Percentiles rank a stretch among this genome's conserved stretches.
phyloP scores from a whole-genome alignment of 2,329 filamentous ascomycete genomes.

The Alternaria incomplexa region DNA sequence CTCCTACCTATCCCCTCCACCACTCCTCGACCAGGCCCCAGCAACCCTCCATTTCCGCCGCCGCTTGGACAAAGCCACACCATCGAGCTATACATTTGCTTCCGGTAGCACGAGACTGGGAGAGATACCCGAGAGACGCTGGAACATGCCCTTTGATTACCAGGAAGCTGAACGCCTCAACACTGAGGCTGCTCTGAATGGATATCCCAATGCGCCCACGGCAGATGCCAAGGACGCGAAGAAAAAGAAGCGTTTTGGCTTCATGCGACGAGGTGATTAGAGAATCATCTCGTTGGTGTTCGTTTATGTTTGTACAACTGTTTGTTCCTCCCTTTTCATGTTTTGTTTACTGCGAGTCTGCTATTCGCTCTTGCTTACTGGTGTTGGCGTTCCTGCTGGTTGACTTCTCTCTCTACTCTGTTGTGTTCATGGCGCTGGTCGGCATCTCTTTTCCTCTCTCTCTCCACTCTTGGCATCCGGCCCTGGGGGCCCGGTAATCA shows the following conservation, averaged over 20 bases:
- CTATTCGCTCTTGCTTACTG: background rate
- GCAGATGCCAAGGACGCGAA: conserved; percentile 8
- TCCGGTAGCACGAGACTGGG: conserved; percentile 56
- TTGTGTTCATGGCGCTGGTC: background rate
- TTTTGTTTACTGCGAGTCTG: background rate
- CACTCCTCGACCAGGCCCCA: conserved; percentile 6
- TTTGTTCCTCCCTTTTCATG: background rate
- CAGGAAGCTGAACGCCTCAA: conserved; percentile 52
- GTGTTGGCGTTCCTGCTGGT: background rate
- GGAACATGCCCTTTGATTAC: conserved; percentile 52
- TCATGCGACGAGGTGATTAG: conserved; percentile 12
- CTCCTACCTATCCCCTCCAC: conserved; percentile 10
- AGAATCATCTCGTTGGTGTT: background rate
- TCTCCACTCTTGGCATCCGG: conserved; percentile 6
- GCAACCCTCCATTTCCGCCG: conserved; percentile 24
- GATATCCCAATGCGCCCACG: conserved; percentile 11
- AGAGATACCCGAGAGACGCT: conserved; percentile 55
- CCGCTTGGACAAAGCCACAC: conserved; percentile 44
- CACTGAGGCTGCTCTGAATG: conserved; percentile 39
- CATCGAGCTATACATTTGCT: conserved; percentile 52
- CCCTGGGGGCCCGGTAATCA: conserved; percentile 12
- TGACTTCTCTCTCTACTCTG: background rate
- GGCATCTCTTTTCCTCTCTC: background rate
- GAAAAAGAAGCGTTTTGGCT: conserved; percentile 14
- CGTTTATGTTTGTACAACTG: conserved; percentile 1